A percentile compares a stretch with the other conserved stretches of the same genome.
phyloP scores from a whole-genome alignment of 1,139 yeast species.

The Geotrichum bryndzae region DNA sequence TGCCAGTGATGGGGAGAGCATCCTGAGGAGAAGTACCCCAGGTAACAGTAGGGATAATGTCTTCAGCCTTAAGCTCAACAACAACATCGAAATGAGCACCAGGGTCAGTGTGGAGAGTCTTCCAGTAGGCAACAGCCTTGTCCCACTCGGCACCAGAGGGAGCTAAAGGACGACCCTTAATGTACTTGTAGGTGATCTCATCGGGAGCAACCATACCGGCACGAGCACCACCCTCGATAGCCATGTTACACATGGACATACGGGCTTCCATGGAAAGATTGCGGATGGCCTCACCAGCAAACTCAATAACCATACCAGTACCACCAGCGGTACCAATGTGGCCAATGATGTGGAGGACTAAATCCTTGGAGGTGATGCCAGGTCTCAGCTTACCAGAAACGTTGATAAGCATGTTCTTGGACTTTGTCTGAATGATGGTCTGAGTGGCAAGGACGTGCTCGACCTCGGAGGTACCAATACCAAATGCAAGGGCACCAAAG shows the following conservation, averaged over 20 bases:
- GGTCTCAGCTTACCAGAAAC: conserved; percentile 77
- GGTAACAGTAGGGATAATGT: conserved; percentile 90
- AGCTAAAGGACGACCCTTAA: conserved; percentile 90
- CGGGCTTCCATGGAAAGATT: conserved; percentile 94
- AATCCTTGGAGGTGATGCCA: conserved; percentile 93
- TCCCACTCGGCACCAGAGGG: conserved; percentile 94
- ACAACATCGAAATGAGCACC: conserved; percentile 87
- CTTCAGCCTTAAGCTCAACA: conserved; percentile 72
- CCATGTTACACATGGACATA: conserved; percentile 98
- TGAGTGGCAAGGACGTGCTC: conserved; percentile 98
- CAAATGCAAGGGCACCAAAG: conserved; percentile 95
- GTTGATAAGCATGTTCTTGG: conserved; percentile 87
- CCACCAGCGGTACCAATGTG: conserved; percentile 99
- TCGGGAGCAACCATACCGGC: conserved; percentile 99
- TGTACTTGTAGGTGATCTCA: conserved; percentile 75
- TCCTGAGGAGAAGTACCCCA: conserved; percentile 99
- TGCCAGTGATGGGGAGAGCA: conserved; percentile 86
- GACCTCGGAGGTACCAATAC: conserved; percentile 98
- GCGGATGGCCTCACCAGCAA: conserved; percentile 91
- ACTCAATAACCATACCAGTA: conserved; percentile 93
- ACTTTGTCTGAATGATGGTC: conserved; percentile 87
- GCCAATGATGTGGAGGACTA: conserved; percentile 89
- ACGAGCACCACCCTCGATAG: conserved; percentile 98
- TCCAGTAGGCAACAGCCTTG: conserved; percentile 89
- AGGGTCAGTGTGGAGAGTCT: conserved; percentile 74